Evolutionary conservation across 2,329 filamentous ascomycete species (phyloP), one percentile per base, ranked within the genome.

Genomic region (Aspergillus fumigatus): DNA sequence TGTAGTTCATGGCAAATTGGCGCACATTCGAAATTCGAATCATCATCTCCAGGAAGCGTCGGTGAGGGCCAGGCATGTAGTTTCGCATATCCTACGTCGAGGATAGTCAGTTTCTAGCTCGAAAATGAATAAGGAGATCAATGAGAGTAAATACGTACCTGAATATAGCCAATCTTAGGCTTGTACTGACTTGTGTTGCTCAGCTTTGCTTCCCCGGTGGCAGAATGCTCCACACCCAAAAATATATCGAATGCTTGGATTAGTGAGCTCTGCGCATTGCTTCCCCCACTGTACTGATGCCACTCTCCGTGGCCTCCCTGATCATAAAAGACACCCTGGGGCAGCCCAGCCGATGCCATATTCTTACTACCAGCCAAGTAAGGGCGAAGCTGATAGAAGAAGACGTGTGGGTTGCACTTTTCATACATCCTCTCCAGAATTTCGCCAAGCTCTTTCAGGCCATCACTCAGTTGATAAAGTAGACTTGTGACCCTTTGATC

Each of bases 201-300:
- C 23, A 14, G 10, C 7, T 47, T 47, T 11, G 43, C 43, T 25
- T 26, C 43, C 14, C 43, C 43, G 14, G 63, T 67, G 1, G 64
- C 62, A 4, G 68, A 61, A 60, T 81, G 79, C 35, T 76, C 68
- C 17, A 80, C 73, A 0, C 75, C 77, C 5, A 81, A 71, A 0
- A 75, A 71, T 1, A 76, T 74, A 52, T 81, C 78, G 58, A 79
- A 78, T 53, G 80, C 77, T 51, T 80, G 78, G 1, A 81, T 68
- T 41, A 81, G 59, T 1, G 77, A 79, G 63, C 77, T 79, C 61
- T 80, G 79, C 1, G 76, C 79, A 55, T 81, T 81, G 58, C 77
- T 80, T 8, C 78, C 78, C 4, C 79, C 79, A 17, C 76, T 72
- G 50, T 78, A 77, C 53, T 76, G 73, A 17, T 70, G 67, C 76